A percentile compares a stretch with the other conserved stretches of the same genome.
Conservation (phyloP, 768 basidiomycete species). For the Scleroderma bovista region DNA sequence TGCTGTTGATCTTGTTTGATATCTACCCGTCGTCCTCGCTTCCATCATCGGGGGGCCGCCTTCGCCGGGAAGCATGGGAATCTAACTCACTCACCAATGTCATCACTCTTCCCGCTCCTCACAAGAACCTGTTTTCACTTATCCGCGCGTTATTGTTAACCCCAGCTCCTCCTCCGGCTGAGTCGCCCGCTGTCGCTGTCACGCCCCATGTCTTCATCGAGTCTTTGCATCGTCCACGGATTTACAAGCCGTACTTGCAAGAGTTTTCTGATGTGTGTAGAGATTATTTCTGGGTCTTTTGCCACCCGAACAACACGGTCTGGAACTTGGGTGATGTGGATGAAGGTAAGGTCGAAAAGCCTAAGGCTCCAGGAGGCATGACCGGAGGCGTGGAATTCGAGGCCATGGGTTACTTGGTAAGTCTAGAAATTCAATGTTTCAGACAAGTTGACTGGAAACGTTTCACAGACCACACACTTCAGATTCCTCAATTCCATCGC, state of each 20-base stretch:
- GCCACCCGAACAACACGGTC: conserved; percentile 88
- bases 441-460: conserved; percentile 6
- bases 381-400: conserved; percentile 98
- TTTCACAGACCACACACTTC: conserved; percentile 74
- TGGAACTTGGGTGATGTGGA: conserved; percentile 86
- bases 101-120: conserved; percentile 66
- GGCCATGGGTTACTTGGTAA: conserved; percentile 91
- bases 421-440: conserved; percentile 27
- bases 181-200: conserved; percentile 55
- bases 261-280: conserved; percentile 87
- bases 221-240: conserved; percentile 57
- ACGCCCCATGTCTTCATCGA: conserved; percentile 80
- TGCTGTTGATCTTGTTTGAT: conserved; percentile 84
- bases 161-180: conserved; percentile 58
- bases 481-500: conserved; percentile 80
- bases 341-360: conserved; percentile 79
- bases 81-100: conserved; percentile 42
- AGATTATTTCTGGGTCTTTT: conserved; percentile 97
- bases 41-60: conserved; percentile 42
- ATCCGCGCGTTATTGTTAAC: conserved; percentile 73
- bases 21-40: conserved; percentile 73
- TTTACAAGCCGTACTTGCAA: conserved; percentile 77
- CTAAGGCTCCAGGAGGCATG: conserved; percentile 94
- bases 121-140: conserved; percentile 67
- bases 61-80: conserved; percentile 54